Evolutionary conservation across 305 asterid species (phyloP).

Genomic region (Fraxinus nigra): DNA sequence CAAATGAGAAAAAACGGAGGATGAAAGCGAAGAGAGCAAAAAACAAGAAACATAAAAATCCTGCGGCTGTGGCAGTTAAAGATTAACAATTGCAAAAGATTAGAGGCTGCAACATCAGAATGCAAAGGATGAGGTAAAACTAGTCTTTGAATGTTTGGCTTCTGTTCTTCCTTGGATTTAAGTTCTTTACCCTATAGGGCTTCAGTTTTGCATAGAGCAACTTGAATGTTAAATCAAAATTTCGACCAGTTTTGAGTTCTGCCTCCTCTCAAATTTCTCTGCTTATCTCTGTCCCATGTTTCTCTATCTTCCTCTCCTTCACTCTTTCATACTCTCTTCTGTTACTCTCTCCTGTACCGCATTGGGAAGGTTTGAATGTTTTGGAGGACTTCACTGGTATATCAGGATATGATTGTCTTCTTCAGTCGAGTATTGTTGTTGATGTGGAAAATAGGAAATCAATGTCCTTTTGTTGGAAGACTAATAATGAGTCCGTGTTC

Average conservation of each 20-base stretch:
- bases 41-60: slow-evolving; percentile 77
- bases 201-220: not conserved
- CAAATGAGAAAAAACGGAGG: slow-evolving; percentile 88
- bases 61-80: slow-evolving; percentile 17
- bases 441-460: slow-evolving; percentile 22
- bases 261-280: not conserved
- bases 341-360: not conserved
- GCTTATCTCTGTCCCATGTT: not conserved
- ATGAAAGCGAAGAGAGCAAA: slow-evolving; percentile 89
- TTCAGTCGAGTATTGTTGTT: slow-evolving; percentile 36
- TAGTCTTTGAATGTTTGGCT: not conserved
- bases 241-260: not conserved
- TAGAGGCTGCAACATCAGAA: not conserved
- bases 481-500: slow-evolving; percentile 30
- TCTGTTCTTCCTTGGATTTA: slow-evolving; percentile 10
- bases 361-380: not conserved
- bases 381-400: slow-evolving; percentile 26
- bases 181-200: not conserved
- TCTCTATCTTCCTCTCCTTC: not conserved
- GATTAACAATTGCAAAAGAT: not conserved
- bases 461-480: slow-evolving; percentile 14
- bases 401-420: slow-evolving; percentile 28
- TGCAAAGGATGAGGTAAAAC: not conserved
- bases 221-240: not conserved
- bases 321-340: not conserved